These are phyloP conservation scores for Termitomyces sp. DNA, from an alignment of 768 basidiomycete species.

Conservation along the genomic window DNA sequence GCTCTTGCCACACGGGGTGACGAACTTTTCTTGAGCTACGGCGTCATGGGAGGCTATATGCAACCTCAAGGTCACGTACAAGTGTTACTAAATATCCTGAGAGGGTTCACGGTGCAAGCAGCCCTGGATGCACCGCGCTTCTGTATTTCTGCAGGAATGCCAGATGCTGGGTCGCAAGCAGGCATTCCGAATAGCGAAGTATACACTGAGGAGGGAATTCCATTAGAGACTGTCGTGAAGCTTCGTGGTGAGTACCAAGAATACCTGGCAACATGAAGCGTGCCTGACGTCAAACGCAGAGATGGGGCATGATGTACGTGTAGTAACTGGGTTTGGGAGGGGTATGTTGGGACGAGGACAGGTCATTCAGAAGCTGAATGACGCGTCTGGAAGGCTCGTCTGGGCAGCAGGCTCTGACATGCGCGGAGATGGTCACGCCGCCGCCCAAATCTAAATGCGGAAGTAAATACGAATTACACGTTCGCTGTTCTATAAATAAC, in stretches of 20 bases:
- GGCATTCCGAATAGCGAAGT: constrained; percentile 81
- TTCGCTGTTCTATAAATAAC: constrained; percentile 7
- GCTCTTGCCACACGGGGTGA: constrained; percentile 75
- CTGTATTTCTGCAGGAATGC: constrained; percentile 87
- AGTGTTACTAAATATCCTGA: constrained; percentile 85
- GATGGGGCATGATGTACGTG: constrained; percentile 86
- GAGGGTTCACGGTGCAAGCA: constrained; percentile 85
- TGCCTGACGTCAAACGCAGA: constrained; percentile 37
- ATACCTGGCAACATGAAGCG: not conserved
- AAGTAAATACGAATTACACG: not conserved
- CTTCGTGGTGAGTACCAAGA: constrained; percentile 55
- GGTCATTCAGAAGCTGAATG: constrained; percentile 78
- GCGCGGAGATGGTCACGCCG: constrained; percentile 86
- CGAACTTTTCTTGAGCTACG: constrained; percentile 86
- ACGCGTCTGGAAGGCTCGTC: constrained; percentile 66
- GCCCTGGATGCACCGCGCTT: constrained; percentile 94
- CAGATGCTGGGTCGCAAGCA: constrained; percentile 53
- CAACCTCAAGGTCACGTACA: constrained; percentile 98
- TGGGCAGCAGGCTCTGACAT: constrained; percentile 96
- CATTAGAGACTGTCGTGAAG: constrained; percentile 56
- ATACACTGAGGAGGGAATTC: constrained; percentile 85
- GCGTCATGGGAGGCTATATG: constrained; percentile 93
- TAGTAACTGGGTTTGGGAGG: constrained; percentile 58
- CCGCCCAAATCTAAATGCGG: constrained; percentile 67
- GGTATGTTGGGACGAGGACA: constrained; percentile 81